These are phyloP conservation scores for Xylaria longipes DNA, from an alignment of 495 filamentous ascomycete species.

Conservation along the genomic window DNA sequence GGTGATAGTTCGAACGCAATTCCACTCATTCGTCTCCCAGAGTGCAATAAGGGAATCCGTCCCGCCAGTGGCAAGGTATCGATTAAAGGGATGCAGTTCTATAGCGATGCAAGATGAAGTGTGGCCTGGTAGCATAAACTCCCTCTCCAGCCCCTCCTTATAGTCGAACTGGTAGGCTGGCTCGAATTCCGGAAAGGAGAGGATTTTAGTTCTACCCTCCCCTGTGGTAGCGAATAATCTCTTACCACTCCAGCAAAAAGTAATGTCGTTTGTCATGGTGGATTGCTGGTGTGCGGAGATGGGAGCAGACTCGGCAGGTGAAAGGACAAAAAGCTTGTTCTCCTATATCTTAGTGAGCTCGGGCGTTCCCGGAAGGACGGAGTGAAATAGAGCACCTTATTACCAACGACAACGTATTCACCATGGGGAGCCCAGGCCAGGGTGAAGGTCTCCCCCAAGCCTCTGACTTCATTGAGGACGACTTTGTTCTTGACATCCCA, in stretches of 20 bases:
- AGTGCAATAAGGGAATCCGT: slow-evolving; percentile 86
- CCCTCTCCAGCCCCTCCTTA: slow-evolving; percentile 47
- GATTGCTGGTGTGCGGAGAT: slow-evolving; percentile 71
- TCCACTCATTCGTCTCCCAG: slow-evolving; percentile 94
- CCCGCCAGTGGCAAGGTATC: slow-evolving; percentile 86
- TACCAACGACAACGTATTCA: slow-evolving; percentile 78
- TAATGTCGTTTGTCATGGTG: slow-evolving; percentile 79
- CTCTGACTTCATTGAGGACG: slow-evolving; percentile 78
- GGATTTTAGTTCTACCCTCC: slow-evolving; percentile 80
- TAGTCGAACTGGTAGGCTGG: slow-evolving; percentile 52
- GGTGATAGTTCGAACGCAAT: slow-evolving; percentile 80
- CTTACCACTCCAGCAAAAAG: slow-evolving; percentile 77
- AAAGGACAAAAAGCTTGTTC: slow-evolving; percentile 72
- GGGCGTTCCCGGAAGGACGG: slow-evolving; percentile 16
- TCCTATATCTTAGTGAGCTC: slow-evolving; percentile 53
- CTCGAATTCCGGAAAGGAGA: slow-evolving; percentile 70
- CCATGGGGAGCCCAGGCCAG: slow-evolving; percentile 92
- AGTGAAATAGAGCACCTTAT: slow-evolving; percentile 64
- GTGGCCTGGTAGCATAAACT: slow-evolving; percentile 78
- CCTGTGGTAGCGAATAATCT: slow-evolving; percentile 82
- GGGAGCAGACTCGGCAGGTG: slow-evolving; percentile 56
- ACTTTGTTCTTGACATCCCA: slow-evolving; percentile 90
- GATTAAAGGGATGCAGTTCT: slow-evolving; percentile 74
- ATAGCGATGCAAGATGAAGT: slow-evolving; percentile 77
- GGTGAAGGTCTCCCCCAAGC: slow-evolving; percentile 82